phyloP scores from a whole-genome alignment of 2,329 filamentous ascomycete genomes.

The Aspergillus caelatus region DNA sequence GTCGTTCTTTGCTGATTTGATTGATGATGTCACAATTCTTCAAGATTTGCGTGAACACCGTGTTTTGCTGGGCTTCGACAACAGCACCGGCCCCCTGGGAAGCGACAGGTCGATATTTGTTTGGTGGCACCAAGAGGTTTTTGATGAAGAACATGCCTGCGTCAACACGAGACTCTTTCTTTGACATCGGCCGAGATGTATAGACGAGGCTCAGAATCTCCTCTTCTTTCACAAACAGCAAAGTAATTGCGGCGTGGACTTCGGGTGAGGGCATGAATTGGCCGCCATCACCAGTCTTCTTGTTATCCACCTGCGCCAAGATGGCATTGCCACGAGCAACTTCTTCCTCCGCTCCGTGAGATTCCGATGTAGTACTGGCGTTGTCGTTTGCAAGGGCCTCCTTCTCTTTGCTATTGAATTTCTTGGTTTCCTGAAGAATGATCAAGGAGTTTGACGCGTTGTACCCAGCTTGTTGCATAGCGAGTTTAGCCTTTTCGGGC shows the following conservation, averaged over 20 bases:
- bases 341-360: slow-evolving; percentile 61
- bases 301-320: slow-evolving; percentile 33
- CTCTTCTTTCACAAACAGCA: slow-evolving; percentile 84
- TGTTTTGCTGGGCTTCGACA: slow-evolving; percentile 86
- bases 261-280: slow-evolving; percentile 83
- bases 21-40: slow-evolving; percentile 73
- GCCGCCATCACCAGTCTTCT: slow-evolving; percentile 40
- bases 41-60: slow-evolving; percentile 82
- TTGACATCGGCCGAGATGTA: slow-evolving; percentile 68
- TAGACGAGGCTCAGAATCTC: slow-evolving; percentile 86
- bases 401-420: slow-evolving; percentile 37
- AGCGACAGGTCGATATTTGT: slow-evolving; percentile 86
- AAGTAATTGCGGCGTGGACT: slow-evolving; percentile 74
- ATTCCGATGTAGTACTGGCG: slow-evolving; percentile 61
- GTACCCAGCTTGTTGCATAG: slow-evolving; percentile 72
- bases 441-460: slow-evolving; percentile 72
- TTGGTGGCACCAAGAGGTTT: slow-evolving; percentile 85
- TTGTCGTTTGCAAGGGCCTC: slow-evolving; percentile 39
- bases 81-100: slow-evolving; percentile 78
- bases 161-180: slow-evolving; percentile 60
- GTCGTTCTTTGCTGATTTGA: slow-evolving; percentile 72
- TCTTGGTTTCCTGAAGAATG: slow-evolving; percentile 54
- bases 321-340: slow-evolving; percentile 57
- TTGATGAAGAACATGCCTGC: slow-evolving; percentile 95
- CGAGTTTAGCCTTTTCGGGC: slow-evolving; percentile 71